phyloP scores from a whole-genome alignment of 495 filamentous ascomycete species.

The Aspergillus steynii region DNA sequence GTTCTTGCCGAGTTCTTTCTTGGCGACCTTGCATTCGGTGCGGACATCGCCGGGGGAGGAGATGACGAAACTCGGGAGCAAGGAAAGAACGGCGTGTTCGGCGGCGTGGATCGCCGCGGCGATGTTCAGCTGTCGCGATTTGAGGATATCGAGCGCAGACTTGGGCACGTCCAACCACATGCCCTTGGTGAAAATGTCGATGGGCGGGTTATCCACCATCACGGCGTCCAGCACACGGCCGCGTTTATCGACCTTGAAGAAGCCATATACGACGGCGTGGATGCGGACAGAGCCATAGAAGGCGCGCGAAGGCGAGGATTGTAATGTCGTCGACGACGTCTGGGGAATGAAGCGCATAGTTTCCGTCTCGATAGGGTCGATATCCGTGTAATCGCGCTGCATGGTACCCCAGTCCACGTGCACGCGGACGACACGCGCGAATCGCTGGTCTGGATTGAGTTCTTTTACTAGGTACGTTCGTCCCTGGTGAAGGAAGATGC shows the following conservation, averaged over 20 bases:
- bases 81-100: slow-evolving; percentile 81
- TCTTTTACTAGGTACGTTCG: slow-evolving; percentile 88
- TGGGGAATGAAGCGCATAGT: slow-evolving; percentile 65
- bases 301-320: slow-evolving; percentile 51
- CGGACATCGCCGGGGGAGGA: slow-evolving; percentile 84
- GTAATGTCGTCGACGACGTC: slow-evolving; percentile 28
- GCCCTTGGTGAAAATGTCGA: slow-evolving; percentile 79
- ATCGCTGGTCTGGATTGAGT: slow-evolving; percentile 72
- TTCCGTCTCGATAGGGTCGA: slow-evolving; percentile 90
- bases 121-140: slow-evolving; percentile 69
- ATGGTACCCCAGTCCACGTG: slow-evolving; percentile 93
- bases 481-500: slow-evolving; percentile 96
- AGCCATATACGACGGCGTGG: slow-evolving; percentile 85
- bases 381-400: slow-evolving; percentile 92
- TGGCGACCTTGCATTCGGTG: slow-evolving; percentile 93
- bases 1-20: slow-evolving; percentile 53
- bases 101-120: slow-evolving; percentile 93
- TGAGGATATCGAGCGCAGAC: slow-evolving; percentile 74
- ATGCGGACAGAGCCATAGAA: slow-evolving; percentile 86
- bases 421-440: slow-evolving; percentile 77
- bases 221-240: slow-evolving; percentile 88
- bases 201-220: slow-evolving; percentile 88
- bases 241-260: slow-evolving; percentile 88
- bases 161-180: slow-evolving; percentile 96
- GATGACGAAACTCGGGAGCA: slow-evolving; percentile 89